Conservation (phyloP, 129 eudicot species). For the Chrysanthemum seticuspe region DNA sequence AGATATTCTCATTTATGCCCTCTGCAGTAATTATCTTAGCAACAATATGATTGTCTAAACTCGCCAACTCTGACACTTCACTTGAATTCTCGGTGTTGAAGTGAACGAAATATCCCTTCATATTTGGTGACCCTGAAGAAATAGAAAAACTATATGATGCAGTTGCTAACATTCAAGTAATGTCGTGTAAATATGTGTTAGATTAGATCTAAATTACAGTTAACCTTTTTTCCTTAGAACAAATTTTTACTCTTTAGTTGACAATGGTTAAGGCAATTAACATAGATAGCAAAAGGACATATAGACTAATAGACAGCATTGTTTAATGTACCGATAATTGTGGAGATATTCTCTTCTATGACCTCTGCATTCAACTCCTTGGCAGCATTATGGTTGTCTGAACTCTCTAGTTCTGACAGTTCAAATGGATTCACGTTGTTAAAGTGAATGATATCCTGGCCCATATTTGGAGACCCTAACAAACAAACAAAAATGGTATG, state of each 20-base stretch:
- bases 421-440: slow-evolving; percentile 3
- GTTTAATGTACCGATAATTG: not conserved
- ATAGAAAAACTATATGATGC: too few relatives aligned
- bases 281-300: too few relatives aligned
- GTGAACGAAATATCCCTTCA: not conserved
- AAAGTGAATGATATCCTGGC: not conserved
- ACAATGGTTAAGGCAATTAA: too few relatives aligned
- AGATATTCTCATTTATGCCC: not conserved
- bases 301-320: too few relatives aligned
- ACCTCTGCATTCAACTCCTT: not conserved
- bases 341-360: slow-evolving; percentile 1
- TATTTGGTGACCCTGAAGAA: not conserved
- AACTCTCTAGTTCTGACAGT: not conserved
- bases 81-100: not conserved
- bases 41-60: not conserved
- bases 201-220: too few relatives aligned
- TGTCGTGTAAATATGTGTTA: too few relatives aligned
- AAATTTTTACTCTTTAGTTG: too few relatives aligned
- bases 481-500: not conserved
- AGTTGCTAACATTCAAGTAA: too few relatives aligned
- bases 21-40: too few relatives aligned
- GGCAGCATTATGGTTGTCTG: not conserved
- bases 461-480: not conserved
- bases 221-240: too few relatives aligned
- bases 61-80: not conserved